Evolutionary conservation across 2,329 filamentous ascomycete genomes (phyloP).

Genomic region (Pezicula rhizophila): DNA sequence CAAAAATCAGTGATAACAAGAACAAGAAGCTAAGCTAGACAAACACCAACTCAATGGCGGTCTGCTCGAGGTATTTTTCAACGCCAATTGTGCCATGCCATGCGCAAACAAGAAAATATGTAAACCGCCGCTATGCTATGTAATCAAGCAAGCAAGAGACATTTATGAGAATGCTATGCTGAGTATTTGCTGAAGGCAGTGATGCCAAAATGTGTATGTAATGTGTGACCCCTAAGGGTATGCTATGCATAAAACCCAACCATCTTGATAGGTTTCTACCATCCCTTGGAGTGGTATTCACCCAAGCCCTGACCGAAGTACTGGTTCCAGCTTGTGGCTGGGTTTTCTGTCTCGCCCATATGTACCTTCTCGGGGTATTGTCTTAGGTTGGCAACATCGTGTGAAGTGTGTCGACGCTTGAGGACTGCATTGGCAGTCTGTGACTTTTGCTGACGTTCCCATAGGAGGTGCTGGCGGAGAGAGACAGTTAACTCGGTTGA

Average conservation of each 20-base stretch:
- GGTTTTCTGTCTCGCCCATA: conserved; percentile 52
- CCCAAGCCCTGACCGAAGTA: conserved; percentile 76
- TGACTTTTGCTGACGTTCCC: conserved; percentile 93
- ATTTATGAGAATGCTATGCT: not conserved
- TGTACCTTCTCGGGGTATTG: conserved; percentile 66
- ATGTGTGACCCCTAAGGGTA: conserved; percentile 9
- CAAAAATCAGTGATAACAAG: no score
- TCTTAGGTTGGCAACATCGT: conserved; percentile 83
- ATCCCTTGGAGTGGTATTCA: conserved; percentile 81
- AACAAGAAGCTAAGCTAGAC: no score
- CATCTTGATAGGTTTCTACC: conserved; percentile 44
- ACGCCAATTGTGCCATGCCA: not conserved
- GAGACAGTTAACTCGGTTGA: conserved; percentile 91
- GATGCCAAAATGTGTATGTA: conserved; percentile 21
- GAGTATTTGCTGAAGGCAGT: conserved; percentile 11
- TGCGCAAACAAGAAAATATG: not conserved
- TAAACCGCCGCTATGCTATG: conserved; percentile 2
- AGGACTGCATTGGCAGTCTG: conserved; percentile 82
- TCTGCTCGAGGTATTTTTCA: conserved; percentile 1
- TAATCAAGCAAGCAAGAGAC: not conserved
- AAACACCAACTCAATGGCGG: no score
- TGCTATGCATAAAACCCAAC: not conserved
- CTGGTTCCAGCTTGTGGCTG: conserved; percentile 74
- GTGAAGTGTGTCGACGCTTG: conserved; percentile 84
- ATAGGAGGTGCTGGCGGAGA: conserved; percentile 82